Evolutionary conservation across 352 stramenopile genomes (phyloP).

Genomic region (Phytophthora tubulina): DNA sequence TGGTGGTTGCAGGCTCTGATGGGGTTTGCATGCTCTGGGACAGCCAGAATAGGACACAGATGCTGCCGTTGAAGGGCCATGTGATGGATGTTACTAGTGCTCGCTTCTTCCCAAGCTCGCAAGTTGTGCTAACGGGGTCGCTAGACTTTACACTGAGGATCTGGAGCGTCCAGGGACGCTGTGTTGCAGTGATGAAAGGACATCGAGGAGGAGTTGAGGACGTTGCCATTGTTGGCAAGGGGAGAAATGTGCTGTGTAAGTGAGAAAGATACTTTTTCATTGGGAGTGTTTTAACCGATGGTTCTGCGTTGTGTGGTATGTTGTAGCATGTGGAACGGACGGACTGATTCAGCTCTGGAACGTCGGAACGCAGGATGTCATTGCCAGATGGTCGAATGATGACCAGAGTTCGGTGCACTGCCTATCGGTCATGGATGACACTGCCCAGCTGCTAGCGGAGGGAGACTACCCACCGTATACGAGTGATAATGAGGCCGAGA

Average conservation of each 20-base stretch:
- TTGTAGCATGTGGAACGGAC: constrained; percentile 68
- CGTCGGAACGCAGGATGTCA: constrained; percentile 58
- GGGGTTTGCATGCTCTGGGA: constrained; percentile 67
- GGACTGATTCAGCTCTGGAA: constrained; percentile 76
- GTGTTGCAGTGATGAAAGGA: constrained; percentile 67
- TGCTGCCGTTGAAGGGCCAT: constrained; percentile 58
- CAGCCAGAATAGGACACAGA: constrained; percentile 36
- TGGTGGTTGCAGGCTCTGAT: constrained; percentile 65
- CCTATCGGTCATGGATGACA: constrained; percentile 57
- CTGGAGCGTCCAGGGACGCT: constrained; percentile 65
- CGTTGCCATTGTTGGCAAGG: constrained; percentile 67
- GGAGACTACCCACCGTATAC: constrained; percentile 19
- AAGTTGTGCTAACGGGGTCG: constrained; percentile 76
- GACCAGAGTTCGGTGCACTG: constrained; percentile 63
- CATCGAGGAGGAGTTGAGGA: constrained; percentile 68
- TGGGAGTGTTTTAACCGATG: background rate
- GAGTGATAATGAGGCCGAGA: constrained; percentile 57
- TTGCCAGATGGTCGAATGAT: constrained; percentile 74
- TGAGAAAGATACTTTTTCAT: constrained; percentile 17
- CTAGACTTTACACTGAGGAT: constrained; percentile 81
- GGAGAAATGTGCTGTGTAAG: constrained; percentile 81
- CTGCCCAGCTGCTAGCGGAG: constrained; percentile 15
- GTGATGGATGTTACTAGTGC: constrained; percentile 66
- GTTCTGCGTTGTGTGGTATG: constrained; percentile 7
- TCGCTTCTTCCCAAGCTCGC: constrained; percentile 76